These are phyloP conservation scores for Cornus controversa DNA, from an alignment of 148 eudicot genomes.

Conservation along the genomic window DNA sequence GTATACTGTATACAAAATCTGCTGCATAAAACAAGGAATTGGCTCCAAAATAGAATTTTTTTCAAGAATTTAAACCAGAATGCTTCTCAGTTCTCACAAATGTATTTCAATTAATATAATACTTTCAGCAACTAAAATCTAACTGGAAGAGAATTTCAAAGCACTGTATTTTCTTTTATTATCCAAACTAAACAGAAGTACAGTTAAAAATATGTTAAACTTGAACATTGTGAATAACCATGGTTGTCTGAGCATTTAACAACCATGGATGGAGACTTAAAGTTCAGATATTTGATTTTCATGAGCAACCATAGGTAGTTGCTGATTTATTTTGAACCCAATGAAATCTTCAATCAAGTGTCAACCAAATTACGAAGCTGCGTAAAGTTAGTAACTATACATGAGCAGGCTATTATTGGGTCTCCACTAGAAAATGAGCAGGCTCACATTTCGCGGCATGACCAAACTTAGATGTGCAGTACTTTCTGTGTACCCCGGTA, in stretches of 20 bases:
- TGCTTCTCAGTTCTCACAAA: neutral
- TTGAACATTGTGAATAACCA: neutral
- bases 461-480: constrained; percentile 69
- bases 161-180: neutral
- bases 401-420: constrained; percentile 11
- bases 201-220: constrained; percentile 4
- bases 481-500: constrained; percentile 78
- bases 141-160: too few species aligned
- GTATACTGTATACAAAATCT: too few species aligned
- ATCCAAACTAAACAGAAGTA: neutral
- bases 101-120: too few species aligned
- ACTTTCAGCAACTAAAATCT: too few species aligned
- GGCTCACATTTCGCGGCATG: constrained; percentile 64
- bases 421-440: constrained; percentile 51
- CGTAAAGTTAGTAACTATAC: constrained; percentile 21
- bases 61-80: neutral
- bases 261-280: neutral
- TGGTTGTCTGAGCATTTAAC: neutral
- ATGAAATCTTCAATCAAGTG: neutral
- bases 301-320: constrained; percentile 21
- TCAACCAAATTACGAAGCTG: constrained; percentile 11
- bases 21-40: too few species aligned
- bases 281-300: neutral
- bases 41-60: neutral
- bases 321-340: constrained; percentile 17